Evolutionary conservation across 768 basidiomycete genomes (phyloP), one percentile per base, ranked within the genome.

Genomic region (Suillus weaverae): DNA sequence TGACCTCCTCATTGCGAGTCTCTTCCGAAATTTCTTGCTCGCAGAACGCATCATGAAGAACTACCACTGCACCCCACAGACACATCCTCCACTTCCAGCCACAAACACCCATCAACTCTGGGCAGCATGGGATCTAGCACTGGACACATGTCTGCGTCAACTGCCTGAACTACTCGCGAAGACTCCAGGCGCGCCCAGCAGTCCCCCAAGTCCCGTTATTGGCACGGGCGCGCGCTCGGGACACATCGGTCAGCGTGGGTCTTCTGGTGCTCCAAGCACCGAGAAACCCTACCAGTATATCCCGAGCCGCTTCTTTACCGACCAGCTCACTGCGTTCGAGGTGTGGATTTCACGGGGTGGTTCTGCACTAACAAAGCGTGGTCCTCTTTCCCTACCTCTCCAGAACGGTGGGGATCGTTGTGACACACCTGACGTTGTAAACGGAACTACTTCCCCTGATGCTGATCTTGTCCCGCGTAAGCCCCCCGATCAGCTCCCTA

Each of bases 21-120:
- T 99, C 3, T 99, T 99, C 81, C 89, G 97, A 35, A 98, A 99
- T 70, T 99, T 97, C 81, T 86, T 99, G 8, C 85, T 99, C 55
- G 97, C 97, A 14, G 96, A 99, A 76, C 86, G 97, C 26, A 94
- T 99, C 68, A 97, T 99, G 96, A 94, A 96, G 71, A 90, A 94
- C 68, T 97, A 99, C 75, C 90, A 96, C 70, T 99, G 97, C 75
- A 98, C 95, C 8, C 97, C 97, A 0, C 91, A 96, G 69, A 97
- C 95, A 0, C 89, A 88, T 66, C 97, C 97, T 10, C 85, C 92
- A 6, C 87, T 99, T 16, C 95, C 97, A 4, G 83, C 95, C 10
- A 98, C 97, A n/a, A 96, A 98, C 72, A 97, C 96, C 5, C 97
- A 99, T 72, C 87, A 91, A 2, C 82, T 99, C 14, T 99, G 97